A percentile compares a stretch with the other conserved stretches of the same genome.
Conservation (phyloP, 2,329 filamentous ascomycete species). For the Diaporthe destruens region DNA sequence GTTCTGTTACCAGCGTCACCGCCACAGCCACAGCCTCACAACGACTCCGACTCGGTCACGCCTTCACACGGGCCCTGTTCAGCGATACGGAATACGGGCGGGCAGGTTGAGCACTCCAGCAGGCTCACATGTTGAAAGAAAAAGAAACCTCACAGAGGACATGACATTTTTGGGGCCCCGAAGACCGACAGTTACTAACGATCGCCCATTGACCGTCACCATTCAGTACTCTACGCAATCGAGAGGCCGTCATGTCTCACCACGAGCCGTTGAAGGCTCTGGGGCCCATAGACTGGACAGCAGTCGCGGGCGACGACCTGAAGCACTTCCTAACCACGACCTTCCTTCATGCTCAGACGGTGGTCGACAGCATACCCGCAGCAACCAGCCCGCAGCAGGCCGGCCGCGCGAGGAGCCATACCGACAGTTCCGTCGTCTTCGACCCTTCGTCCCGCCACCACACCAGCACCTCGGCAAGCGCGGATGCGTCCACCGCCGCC, state of each 20-base stretch:
- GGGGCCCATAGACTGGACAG: slow-evolving; percentile 66
- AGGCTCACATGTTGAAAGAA: not conserved
- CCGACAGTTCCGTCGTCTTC: slow-evolving; percentile 65
- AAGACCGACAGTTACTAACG: not conserved
- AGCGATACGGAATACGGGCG: not conserved
- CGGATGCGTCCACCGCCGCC: slow-evolving; percentile 53
- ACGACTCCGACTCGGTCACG: slow-evolving; percentile 4
- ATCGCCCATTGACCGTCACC: not conserved
- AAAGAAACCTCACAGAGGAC: not conserved
- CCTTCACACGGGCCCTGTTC: not conserved
- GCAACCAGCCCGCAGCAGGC: slow-evolving; percentile 62
- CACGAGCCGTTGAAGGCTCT: slow-evolving; percentile 71
- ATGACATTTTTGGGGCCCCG: not conserved
- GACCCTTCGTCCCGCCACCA: slow-evolving; percentile 61
- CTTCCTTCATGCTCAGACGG: slow-evolving; percentile 75
- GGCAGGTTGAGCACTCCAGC: not conserved
- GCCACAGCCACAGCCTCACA: not conserved
- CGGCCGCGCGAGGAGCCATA: slow-evolving; percentile 62
- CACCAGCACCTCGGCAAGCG: slow-evolving; percentile 42
- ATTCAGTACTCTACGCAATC: not conserved
- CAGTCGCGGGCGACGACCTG: slow-evolving; percentile 59
- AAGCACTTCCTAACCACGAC: slow-evolving; percentile 67
- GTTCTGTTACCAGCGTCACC: not conserved
- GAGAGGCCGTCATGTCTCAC: slow-evolving; percentile 61
- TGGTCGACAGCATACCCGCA: slow-evolving; percentile 82